A percentile compares a stretch with the other conserved stretches of the same genome.
These are phyloP conservation scores for Metarhizium guizhouense DNA, from an alignment of 2,329 filamentous ascomycete genomes.

Conservation along the genomic window DNA sequence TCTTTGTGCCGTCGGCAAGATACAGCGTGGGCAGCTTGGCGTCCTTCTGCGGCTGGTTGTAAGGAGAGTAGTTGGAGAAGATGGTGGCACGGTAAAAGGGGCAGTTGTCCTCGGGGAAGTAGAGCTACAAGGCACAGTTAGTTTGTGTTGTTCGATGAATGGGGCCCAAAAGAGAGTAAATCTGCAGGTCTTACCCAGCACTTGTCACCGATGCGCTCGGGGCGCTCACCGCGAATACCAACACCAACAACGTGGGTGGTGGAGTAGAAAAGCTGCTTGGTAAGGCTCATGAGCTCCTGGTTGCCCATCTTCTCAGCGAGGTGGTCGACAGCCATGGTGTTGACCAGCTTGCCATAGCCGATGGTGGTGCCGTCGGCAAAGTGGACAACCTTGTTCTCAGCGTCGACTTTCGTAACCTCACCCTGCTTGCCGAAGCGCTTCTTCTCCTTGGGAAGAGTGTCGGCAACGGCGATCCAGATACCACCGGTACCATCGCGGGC, in stretches of 20 bases:
- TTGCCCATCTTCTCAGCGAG: constrained; percentile 83
- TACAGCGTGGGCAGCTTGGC: constrained; percentile 82
- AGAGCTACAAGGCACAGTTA: constrained; percentile 46
- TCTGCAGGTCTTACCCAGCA: constrained; percentile 66
- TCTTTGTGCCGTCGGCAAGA: constrained; percentile 77
- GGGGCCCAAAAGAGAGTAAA: not conserved
- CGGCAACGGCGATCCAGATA: constrained; percentile 96
- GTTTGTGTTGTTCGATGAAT: not conserved
- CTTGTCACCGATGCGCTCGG: constrained; percentile 96
- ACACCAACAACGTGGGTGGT: constrained; percentile 96
- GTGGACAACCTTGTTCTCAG: constrained; percentile 72
- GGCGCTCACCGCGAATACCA: constrained; percentile 82
- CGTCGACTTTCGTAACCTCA: constrained; percentile 78
- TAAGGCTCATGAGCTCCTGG: constrained; percentile 70
- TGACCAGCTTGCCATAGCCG: constrained; percentile 86
- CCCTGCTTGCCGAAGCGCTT: constrained; percentile 81
- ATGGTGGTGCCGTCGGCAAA: constrained; percentile 80
- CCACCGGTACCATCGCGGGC: constrained; percentile 91
- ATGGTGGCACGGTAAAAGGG: constrained; percentile 99
- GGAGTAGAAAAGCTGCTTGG: constrained; percentile 92
- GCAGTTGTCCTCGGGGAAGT: constrained; percentile 98
- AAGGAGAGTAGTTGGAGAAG: constrained; percentile 99
- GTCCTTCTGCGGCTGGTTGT: constrained; percentile 84
- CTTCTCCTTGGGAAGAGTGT: constrained; percentile 88
- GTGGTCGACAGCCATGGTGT: constrained; percentile 91